These are phyloP conservation scores for Exophiala bonariae DNA, from an alignment of 2,329 filamentous ascomycete species.

Conservation along the genomic window DNA sequence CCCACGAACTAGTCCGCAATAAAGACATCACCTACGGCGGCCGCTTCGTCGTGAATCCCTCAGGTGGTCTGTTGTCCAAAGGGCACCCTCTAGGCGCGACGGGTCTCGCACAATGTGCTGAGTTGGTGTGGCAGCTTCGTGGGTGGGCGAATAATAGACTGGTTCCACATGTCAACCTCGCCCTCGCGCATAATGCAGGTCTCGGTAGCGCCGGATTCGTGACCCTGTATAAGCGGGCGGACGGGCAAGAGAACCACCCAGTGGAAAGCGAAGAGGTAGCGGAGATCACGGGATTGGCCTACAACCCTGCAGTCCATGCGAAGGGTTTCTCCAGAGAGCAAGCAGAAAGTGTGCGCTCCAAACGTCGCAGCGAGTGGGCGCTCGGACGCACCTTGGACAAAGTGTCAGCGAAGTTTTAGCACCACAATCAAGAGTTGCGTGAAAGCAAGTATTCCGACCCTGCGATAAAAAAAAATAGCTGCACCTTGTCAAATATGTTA, in stretches of 20 bases:
- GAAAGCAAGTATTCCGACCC: too few relatives aligned
- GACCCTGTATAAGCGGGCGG: conserved; percentile 82
- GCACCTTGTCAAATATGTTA: too few relatives aligned
- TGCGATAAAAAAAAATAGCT: too few relatives aligned
- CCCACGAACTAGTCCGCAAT: conserved; percentile 81
- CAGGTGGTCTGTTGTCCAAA: conserved; percentile 91
- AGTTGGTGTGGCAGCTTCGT: conserved; percentile 90
- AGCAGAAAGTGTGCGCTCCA: conserved; percentile 66
- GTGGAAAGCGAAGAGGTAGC: conserved; percentile 65
- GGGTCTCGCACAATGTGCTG: conserved; percentile 89
- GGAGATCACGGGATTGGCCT: conserved; percentile 69
- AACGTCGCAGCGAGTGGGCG: conserved; percentile 70
- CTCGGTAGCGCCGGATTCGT: conserved; percentile 88
- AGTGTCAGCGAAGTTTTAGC: conserved; percentile 67
- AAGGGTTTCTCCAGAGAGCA: conserved; percentile 81
- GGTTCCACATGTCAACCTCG: conserved; percentile 60
- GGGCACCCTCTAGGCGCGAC: conserved; percentile 92
- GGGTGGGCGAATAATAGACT: conserved; percentile 93
- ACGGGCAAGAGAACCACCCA: conserved; percentile 60
- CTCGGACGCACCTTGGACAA: conserved; percentile 72
- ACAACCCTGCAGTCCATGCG: conserved; percentile 88
- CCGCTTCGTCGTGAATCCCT: conserved; percentile 79
- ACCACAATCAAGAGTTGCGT: background rate
- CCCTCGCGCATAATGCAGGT: conserved; percentile 90
- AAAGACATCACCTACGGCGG: conserved; percentile 93